A percentile compares a stretch with the other conserved stretches of the same genome.
These are phyloP conservation scores for Melanomma pulvis-pyrius DNA, from an alignment of 495 filamentous ascomycete species.

Conservation along the genomic window DNA sequence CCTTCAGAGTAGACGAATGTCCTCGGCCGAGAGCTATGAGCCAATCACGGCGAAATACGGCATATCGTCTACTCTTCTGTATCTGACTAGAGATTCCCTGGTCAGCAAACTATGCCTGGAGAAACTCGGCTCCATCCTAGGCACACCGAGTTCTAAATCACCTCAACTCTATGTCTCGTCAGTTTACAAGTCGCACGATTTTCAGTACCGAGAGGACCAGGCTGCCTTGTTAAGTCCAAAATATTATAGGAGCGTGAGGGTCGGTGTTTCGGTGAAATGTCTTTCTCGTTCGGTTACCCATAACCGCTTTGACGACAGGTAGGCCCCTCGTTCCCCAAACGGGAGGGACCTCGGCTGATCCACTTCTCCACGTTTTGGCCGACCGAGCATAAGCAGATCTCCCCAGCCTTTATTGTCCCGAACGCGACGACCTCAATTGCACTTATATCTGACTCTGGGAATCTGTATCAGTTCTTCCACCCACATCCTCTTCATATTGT, in stretches of 20 bases:
- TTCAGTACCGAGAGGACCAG: background rate
- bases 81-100: constrained; percentile 18
- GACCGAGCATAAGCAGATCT: background rate
- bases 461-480: background rate
- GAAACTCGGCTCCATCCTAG: background rate
- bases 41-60: background rate
- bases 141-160: background rate
- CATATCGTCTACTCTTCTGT: background rate
- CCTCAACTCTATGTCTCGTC: background rate
- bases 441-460: background rate
- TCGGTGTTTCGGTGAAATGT: background rate
- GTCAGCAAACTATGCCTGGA: constrained; percentile 4
- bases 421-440: constrained; percentile 11
- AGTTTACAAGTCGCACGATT: background rate
- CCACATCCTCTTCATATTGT: background rate
- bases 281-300: constrained; percentile 9
- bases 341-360: constrained; percentile 31
- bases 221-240: background rate
- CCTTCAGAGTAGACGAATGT: background rate
- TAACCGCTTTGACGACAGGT: constrained; percentile 7
- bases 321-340: constrained; percentile 20
- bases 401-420: constrained; percentile 24
- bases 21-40: background rate
- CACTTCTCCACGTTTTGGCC: constrained; percentile 29
- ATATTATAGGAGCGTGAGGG: background rate